Conservation (phyloP, 208 protist species). For the Naegleria gruberi region DNA sequence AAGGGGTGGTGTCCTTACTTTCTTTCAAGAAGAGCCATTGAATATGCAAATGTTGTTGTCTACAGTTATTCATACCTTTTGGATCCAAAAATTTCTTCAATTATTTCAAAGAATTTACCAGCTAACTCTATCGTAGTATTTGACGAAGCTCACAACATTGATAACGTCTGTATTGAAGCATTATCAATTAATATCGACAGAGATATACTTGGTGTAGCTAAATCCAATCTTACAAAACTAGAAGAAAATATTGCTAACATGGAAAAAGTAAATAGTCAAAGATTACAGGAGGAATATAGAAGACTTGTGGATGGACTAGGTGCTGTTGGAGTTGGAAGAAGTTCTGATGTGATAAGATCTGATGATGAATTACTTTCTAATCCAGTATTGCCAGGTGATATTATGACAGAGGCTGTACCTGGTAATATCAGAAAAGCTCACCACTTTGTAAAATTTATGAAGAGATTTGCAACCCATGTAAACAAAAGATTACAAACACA, state of each 20-base stretch:
- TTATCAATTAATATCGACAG: constrained; percentile 90
- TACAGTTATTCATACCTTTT: constrained; percentile 98
- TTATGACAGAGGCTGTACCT: constrained; percentile 87
- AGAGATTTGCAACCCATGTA: constrained; percentile 85
- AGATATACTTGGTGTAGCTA: constrained; percentile 62
- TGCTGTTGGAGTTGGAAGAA: constrained; percentile 52
- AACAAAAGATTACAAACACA: constrained; percentile 44
- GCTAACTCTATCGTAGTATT: constrained; percentile 95
- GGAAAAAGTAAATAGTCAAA: constrained; percentile 70
- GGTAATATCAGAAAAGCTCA: constrained; percentile 86
- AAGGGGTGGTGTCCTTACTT: constrained; percentile 35
- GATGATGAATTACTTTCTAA: constrained; percentile 24
- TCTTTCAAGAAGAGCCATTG: constrained; percentile 52
- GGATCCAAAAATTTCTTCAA: constrained; percentile 90
- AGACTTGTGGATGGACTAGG: constrained; percentile 78
- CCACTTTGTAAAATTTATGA: constrained; percentile 86
- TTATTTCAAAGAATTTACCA: constrained; percentile 76
- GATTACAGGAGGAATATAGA: constrained; percentile 83
- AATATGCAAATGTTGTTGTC: constrained; percentile 91
- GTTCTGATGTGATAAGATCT: not conserved
- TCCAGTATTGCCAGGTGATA: constrained; percentile 45
- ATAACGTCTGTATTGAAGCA: constrained; percentile 97
- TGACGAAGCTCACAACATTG: constrained; percentile 99
- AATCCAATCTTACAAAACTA: constrained; percentile 65
- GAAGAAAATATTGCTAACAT: constrained; percentile 55